Evolutionary conservation across 169 alveolate species (phyloP), one percentile per base, ranked within the genome.

Genomic region (Eimeria zaria): DNA sequence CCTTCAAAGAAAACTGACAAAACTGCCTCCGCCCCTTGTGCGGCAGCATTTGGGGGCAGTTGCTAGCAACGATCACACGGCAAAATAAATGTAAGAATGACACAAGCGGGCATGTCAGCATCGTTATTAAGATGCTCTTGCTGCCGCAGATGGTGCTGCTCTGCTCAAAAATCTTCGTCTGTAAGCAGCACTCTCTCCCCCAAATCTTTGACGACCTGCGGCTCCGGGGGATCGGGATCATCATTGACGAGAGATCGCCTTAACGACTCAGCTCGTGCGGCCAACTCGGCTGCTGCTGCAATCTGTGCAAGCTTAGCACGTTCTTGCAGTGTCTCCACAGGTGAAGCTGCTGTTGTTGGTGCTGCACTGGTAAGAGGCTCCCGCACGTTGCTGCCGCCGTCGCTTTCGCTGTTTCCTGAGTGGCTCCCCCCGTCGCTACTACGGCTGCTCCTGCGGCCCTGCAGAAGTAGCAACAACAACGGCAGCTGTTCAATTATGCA

Each of bases 151-250:
- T 33, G 87, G 44, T 41, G 33, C 53, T 73, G 55, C 30, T 36
- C 7, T 36, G 58, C 48, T 91, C 55, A 91, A 62, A 91, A 91
- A n/a, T 91, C 96, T 33, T 83, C 96, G 48, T 91, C 91, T 0
- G 96, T 91, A 16, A 44, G 48, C 64, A 91, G 88, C 67, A 91
- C 91, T 60, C 88, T 78, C 51, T 53, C 96, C 24, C 96, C 96
- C 64, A 91, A 58, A 58, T 60, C 91, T 14, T 58, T 46, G 14
- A 78, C 46, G 33, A 41, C 85, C 16, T 51, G 64, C 11, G 60
- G 87, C 83, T 73, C 81, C 1, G 96, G 96, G 30, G 96, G 96
- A 69, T 91, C 96, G 58, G 96, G 96, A 30, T 91, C 96, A 60
- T 91, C 96, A 48, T 91, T 91, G 73, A 91, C 80, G 69, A 91